phyloP scores from a whole-genome alignment of 108 stramenopile genomes.

The Aurantiochytrium sp. region DNA sequence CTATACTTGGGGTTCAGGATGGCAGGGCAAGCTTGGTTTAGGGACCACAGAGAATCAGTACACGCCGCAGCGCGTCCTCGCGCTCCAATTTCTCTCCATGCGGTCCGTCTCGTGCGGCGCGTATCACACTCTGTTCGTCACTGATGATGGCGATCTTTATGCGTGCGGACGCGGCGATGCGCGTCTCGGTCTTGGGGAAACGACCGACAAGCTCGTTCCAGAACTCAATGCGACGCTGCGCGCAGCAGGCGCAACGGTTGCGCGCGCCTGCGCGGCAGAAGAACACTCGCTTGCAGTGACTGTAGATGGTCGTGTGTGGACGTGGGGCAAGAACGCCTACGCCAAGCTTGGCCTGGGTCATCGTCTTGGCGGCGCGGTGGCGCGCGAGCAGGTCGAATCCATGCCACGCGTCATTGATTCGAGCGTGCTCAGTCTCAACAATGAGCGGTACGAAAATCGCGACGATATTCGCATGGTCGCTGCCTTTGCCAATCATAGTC shows the following conservation, averaged over 20 bases:
- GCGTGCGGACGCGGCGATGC: background rate
- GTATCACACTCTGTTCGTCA: background rate
- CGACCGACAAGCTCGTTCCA: background rate
- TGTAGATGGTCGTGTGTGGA: background rate
- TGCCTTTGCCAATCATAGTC: background rate
- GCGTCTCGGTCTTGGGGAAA: background rate
- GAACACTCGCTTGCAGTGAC: background rate
- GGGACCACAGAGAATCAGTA: conserved; percentile 1
- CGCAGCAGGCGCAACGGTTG: background rate
- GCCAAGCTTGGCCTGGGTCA: background rate
- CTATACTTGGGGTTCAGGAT: background rate
- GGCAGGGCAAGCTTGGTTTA: background rate
- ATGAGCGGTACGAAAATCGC: background rate
- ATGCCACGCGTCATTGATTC: background rate
- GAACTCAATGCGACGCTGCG: background rate
- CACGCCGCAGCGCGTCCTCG: background rate
- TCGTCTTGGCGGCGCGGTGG: no score
- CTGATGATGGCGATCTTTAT: background rate
- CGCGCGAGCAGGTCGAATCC: background rate
- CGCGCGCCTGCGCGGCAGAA: background rate
- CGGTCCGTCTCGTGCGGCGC: background rate
- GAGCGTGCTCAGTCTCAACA: background rate
- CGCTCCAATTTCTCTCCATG: background rate
- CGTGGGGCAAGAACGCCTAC: background rate
- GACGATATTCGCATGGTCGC: background rate